Evolutionary conservation across 2,329 filamentous ascomycete genomes (phyloP).

Genomic region (Aspergillus texensis): DNA sequence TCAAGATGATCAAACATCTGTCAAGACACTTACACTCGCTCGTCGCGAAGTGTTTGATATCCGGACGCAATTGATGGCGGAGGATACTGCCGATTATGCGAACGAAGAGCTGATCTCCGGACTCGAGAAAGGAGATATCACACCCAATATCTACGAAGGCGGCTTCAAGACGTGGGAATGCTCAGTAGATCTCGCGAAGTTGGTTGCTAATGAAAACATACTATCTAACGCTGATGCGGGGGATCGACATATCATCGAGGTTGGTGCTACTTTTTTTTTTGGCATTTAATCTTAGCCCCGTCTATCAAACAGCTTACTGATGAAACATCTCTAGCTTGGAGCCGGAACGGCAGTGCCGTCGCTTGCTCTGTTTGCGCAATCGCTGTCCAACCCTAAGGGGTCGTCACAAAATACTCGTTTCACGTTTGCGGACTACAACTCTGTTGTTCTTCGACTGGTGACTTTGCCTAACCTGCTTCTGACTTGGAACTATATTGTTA

Average conservation of each 20-base stretch:
- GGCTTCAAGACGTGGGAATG: slow-evolving; percentile 73
- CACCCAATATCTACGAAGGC: slow-evolving; percentile 65
- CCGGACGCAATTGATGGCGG: slow-evolving; percentile 65
- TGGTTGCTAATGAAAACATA: slow-evolving; percentile 26
- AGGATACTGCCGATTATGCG: slow-evolving; percentile 48
- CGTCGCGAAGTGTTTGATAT: slow-evolving; percentile 66
- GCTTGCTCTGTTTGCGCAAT: slow-evolving; percentile 56
- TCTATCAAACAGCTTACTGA: background rate
- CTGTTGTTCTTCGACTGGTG: slow-evolving; percentile 60
- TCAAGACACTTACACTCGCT: slow-evolving; percentile 42
- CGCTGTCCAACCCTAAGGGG: slow-evolving; percentile 39
- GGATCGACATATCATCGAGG: slow-evolving; percentile 47
- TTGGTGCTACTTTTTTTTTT: slow-evolving; percentile 19
- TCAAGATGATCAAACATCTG: slow-evolving; percentile 10
- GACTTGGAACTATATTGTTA: slow-evolving; percentile 49
- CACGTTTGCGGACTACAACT: slow-evolving; percentile 65
- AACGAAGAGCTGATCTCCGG: slow-evolving; percentile 50
- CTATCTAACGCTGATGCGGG: slow-evolving; percentile 4
- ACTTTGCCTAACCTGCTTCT: slow-evolving; percentile 64
- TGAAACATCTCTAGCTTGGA: slow-evolving; percentile 51
- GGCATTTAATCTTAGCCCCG: background rate
- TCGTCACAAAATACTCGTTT: slow-evolving; percentile 46
- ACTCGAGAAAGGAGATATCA: slow-evolving; percentile 59
- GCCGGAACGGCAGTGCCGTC: slow-evolving; percentile 65
- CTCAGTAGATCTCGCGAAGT: slow-evolving; percentile 59